Conservation (phyloP, 495 filamentous ascomycete species). For the Symbiotaphrina buchneri region DNA sequence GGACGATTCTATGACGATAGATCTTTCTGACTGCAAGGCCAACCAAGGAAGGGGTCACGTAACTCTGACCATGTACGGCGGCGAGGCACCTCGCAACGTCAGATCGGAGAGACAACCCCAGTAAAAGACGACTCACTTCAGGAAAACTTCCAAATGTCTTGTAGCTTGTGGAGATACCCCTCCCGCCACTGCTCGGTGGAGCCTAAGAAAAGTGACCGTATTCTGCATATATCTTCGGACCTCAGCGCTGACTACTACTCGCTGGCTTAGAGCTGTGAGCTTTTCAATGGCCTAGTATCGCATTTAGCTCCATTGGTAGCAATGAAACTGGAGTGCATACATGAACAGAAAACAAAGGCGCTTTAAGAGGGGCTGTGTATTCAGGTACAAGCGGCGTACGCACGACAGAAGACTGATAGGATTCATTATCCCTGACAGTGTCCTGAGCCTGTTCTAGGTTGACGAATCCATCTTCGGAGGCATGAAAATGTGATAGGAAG, state of each 20-base stretch:
- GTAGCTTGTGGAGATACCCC: slow-evolving; percentile 61
- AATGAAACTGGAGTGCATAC: background rate
- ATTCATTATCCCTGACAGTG: slow-evolving; percentile 21
- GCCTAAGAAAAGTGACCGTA: slow-evolving; percentile 60
- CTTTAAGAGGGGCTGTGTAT: background rate
- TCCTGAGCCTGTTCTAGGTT: slow-evolving; percentile 45
- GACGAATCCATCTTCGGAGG: slow-evolving; percentile 42
- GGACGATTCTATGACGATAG: slow-evolving; percentile 61
- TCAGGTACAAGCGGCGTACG: slow-evolving; percentile 9
- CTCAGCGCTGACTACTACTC: slow-evolving; percentile 32
- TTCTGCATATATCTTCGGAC: slow-evolving; percentile 66
- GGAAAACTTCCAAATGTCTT: slow-evolving; percentile 43
- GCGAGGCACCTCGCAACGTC: slow-evolving; percentile 36
- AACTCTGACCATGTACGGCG: slow-evolving; percentile 58
- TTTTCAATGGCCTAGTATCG: slow-evolving; percentile 17
- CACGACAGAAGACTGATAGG: slow-evolving; percentile 23
- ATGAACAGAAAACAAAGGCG: background rate
- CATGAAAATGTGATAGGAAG: slow-evolving; percentile 74
- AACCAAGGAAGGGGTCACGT: slow-evolving; percentile 66
- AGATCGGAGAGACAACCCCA: slow-evolving; percentile 2
- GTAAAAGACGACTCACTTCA: slow-evolving; percentile 20
- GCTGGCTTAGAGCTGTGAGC: slow-evolving; percentile 14
- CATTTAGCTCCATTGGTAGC: background rate
- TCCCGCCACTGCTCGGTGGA: slow-evolving; percentile 63
- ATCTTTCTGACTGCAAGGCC: slow-evolving; percentile 70